These are phyloP conservation scores for Rhynchospora breviuscula DNA, from an alignment of 176 grass and related monocot genomes.

Conservation along the genomic window DNA sequence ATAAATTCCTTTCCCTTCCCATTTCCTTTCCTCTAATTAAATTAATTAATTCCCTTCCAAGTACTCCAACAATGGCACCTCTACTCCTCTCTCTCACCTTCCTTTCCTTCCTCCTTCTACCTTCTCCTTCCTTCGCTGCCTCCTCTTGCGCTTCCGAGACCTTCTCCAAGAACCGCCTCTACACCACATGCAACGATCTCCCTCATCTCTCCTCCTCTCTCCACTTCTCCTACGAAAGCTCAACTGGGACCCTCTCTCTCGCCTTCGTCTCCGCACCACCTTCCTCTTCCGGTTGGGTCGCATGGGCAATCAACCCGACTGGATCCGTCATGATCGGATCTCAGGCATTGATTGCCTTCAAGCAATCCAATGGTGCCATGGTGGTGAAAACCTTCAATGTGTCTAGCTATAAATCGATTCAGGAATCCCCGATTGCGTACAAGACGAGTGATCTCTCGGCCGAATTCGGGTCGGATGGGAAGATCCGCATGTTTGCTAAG, in stretches of 20 bases:
- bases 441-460: slow-evolving; percentile 38
- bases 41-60: neutral
- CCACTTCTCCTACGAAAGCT: slow-evolving; percentile 56
- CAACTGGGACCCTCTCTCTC: slow-evolving; percentile 32
- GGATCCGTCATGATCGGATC: slow-evolving; percentile 27
- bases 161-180: slow-evolving; percentile 41
- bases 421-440: slow-evolving; percentile 19
- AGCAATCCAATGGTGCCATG: slow-evolving; percentile 26
- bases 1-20: neutral
- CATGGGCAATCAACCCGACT: slow-evolving; percentile 60
- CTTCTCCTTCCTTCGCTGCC: neutral
- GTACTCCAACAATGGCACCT: neutral
- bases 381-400: slow-evolving; percentile 46
- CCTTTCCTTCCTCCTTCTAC: neutral
- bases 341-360: slow-evolving; percentile 56
- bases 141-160: slow-evolving; percentile 30
- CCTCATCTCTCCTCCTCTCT: slow-evolving; percentile 46
- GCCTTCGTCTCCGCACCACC: slow-evolving; percentile 45
- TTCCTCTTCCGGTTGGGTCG: slow-evolving; percentile 42
- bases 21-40: neutral
- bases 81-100: neutral
- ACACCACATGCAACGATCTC: slow-evolving; percentile 49
- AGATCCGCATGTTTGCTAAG: slow-evolving; percentile 44
- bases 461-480: slow-evolving; percentile 34
- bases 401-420: neutral